These are phyloP conservation scores for Dipodascopsis tothii DNA, from an alignment of 805 yeast species.

Conservation along the genomic window DNA sequence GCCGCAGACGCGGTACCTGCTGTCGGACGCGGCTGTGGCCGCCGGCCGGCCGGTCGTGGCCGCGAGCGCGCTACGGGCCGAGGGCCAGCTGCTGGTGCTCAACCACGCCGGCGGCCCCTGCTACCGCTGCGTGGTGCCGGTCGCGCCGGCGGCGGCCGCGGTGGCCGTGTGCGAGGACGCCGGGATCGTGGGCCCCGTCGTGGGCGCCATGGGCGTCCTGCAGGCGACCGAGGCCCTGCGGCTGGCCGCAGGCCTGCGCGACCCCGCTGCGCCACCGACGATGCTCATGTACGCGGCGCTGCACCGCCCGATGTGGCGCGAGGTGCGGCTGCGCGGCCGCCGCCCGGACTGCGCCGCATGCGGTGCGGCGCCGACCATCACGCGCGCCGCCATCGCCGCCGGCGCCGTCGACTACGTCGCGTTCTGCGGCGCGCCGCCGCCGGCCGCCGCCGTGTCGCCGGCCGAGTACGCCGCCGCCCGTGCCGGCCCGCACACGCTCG, in stretches of 20 bases:
- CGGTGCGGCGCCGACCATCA: slow-evolving; percentile 47
- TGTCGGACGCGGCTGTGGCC: slow-evolving; percentile 71
- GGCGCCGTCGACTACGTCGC: slow-evolving; percentile 53
- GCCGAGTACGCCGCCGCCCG: slow-evolving; percentile 31
- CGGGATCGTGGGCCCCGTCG: slow-evolving; percentile 93
- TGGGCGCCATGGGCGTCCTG: slow-evolving; percentile 79
- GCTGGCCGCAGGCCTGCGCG: slow-evolving; percentile 52
- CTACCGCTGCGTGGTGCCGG: slow-evolving; percentile 86
- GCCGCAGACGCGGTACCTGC: slow-evolving; percentile 76
- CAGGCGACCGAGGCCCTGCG: slow-evolving; percentile 87
- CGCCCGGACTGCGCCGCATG: slow-evolving; percentile 58
- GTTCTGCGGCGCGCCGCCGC: slow-evolving; percentile 63
- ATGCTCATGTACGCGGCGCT: slow-evolving; percentile 56
- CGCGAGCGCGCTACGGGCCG: slow-evolving; percentile 85
- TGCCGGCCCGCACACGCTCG: slow-evolving; percentile 30
- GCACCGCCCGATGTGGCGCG: slow-evolving; percentile 47
- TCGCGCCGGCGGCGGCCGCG: slow-evolving; percentile 77
- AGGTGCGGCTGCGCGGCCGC: slow-evolving; percentile 71
- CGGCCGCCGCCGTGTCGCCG: slow-evolving; percentile 39
- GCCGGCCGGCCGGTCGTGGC: slow-evolving; percentile 55
- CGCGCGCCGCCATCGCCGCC: slow-evolving; percentile 39
- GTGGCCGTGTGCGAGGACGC: slow-evolving; percentile 86
- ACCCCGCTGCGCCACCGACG: slow-evolving; percentile 68
- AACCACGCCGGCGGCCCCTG: slow-evolving; percentile 79
- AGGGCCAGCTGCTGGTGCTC: slow-evolving; percentile 78